Percentiles rank a stretch among this genome's conserved stretches.
phyloP scores from a whole-genome alignment of 805 yeast genomes.

The Saccharomycopsis fibuligera region DNA sequence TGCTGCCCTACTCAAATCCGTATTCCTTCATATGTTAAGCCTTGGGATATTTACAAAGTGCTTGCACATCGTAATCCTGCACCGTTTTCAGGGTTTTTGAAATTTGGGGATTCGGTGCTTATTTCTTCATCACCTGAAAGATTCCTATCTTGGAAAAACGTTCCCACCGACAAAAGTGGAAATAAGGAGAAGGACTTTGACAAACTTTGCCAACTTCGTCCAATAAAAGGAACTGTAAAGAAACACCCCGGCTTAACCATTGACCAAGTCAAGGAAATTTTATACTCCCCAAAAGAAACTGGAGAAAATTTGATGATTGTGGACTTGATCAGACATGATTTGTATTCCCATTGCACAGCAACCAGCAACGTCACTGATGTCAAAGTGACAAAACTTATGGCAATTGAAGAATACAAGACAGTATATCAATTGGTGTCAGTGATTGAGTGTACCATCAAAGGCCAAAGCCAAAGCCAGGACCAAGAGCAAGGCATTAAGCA shows the following conservation, averaged over 20 bases:
- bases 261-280: slow-evolving; percentile 53
- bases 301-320: slow-evolving; percentile 98
- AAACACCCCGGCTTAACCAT: slow-evolving; percentile 49
- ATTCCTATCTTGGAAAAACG: slow-evolving; percentile 67
- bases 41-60: slow-evolving; percentile 80
- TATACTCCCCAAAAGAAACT: slow-evolving; percentile 83
- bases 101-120: slow-evolving; percentile 53
- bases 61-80: slow-evolving; percentile 77
- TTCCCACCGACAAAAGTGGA: slow-evolving; percentile 14
- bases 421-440: slow-evolving; percentile 91
- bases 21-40: slow-evolving; percentile 39
- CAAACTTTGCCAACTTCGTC: slow-evolving; percentile 66
- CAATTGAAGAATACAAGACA: slow-evolving; percentile 85
- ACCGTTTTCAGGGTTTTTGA: slow-evolving; percentile 80
- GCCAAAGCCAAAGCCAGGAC: background rate
- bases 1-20: slow-evolving; percentile 65
- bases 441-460: slow-evolving; percentile 54
- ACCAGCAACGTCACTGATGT: slow-evolving; percentile 49
- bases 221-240: slow-evolving; percentile 92
- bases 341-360: slow-evolving; percentile 38
- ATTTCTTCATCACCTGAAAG: slow-evolving; percentile 94
- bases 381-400: slow-evolving; percentile 72
- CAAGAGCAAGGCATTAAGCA: background rate
- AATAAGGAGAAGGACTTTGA: background rate
- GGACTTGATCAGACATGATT: slow-evolving; percentile 89